Evolutionary conservation across 1,284 basidiomycete species (phyloP), one percentile per base, ranked within the genome.

Genomic region (Tremellales sp.): DNA sequence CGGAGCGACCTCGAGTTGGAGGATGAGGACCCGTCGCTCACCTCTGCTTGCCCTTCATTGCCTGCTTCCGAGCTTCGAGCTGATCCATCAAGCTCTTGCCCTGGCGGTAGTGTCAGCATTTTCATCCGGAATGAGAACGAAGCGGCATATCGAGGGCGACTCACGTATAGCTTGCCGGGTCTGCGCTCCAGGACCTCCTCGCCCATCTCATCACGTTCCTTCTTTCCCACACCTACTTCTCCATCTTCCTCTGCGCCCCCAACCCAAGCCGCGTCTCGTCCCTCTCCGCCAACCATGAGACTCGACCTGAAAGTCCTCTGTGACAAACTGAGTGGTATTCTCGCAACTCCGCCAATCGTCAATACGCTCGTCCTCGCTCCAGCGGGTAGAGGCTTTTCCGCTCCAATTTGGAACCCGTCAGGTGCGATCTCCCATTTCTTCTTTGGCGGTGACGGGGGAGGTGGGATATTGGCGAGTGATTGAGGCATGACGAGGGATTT

Each of bases 61-160:
- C 65, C 12, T 48, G 40, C 50, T 75, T 73, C 22, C 70, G 57
- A 33, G 65, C 62, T 53, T 75, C 71, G 12, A 75, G 57, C 49
- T 72, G 67, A 54, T 75, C 73, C 53, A 75, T 73, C 50, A 75
- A 51, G 51, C 69, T 72, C 21, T 56, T 64, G 2, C 62, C 72
- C 65, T 60, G 49, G 11, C 11, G 37, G 3, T 48, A 40, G 46
- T 35, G 27, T 43, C 15, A 17, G 36, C 15, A 19, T 26, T 27
- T 26, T 23, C 39, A 4, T 5, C 6, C 5, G 8, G 10, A 33
- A 33, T n/a, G 10, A 10, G 29, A 10, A 10, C 10, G n/a, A 10
- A 8, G 10, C 29, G 5, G 39, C 24, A 31, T 31, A 4, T 2
- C 15, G 5, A 41, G 21, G 31, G 19, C 7, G 24, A 62, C 64